Evolutionary conservation across 2,329 filamentous ascomycete genomes (phyloP).

Genomic region (Penicillium sp.): DNA sequence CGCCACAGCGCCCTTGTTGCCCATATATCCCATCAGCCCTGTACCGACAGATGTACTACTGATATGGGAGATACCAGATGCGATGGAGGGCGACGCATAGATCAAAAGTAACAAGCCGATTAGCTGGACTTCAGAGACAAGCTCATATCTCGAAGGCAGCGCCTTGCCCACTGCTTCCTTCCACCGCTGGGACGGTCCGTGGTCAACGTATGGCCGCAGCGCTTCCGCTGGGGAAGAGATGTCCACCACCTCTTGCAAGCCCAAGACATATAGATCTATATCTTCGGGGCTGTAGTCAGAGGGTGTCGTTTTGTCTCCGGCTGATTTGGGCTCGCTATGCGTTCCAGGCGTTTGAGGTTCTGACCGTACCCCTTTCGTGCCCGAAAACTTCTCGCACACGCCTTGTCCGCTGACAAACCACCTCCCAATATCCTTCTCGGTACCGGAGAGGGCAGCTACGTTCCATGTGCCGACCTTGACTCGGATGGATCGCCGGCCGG

Average conservation of each 20-base stretch:
- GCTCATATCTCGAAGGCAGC: conserved; percentile 70
- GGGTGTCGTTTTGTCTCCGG: conserved; percentile 43
- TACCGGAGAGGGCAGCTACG: conserved; percentile 76
- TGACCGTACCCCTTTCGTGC: conserved; percentile 37
- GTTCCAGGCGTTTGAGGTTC: conserved; percentile 25
- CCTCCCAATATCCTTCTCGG: conserved; percentile 77
- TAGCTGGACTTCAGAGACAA: conserved; percentile 78
- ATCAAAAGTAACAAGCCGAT: conserved; percentile 79
- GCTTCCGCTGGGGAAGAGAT: conserved; percentile 76
- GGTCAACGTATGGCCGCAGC: conserved; percentile 70
- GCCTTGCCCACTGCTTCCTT: conserved; percentile 69
- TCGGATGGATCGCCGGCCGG: conserved; percentile 66
- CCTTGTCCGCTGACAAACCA: conserved; percentile 85
- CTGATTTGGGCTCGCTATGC: conserved; percentile 47
- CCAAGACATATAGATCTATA: conserved; percentile 85
- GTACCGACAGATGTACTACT: conserved; percentile 83
- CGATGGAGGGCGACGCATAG: conserved; percentile 75
- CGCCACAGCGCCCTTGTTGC: conserved; percentile 89
- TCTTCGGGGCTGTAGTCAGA: conserved; percentile 50
- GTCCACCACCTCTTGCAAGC: conserved; percentile 88
- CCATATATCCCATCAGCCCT: conserved; percentile 85
- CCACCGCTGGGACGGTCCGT: conserved; percentile 70
- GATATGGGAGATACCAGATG: conserved; percentile 70
- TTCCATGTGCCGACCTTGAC: conserved; percentile 97
- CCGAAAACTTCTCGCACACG: conserved; percentile 60